Evolutionary conservation across 1,139 yeast genomes (phyloP).

Genomic region (Yamadazyma taylorii): DNA sequence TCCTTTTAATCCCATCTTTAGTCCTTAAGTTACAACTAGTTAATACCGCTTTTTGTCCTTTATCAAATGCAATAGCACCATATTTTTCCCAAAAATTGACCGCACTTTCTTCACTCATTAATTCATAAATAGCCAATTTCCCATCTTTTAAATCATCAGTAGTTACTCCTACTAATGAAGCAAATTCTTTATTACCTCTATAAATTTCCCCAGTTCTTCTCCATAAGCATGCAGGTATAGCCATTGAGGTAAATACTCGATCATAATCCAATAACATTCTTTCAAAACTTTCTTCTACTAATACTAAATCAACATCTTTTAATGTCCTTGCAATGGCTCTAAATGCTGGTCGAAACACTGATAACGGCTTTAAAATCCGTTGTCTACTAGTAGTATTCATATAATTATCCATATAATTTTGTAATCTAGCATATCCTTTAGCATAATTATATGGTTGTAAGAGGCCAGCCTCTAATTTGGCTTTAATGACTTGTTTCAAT

Average conservation of each 20-base stretch:
- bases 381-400: constrained; percentile 86
- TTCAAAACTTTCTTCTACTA: constrained; percentile 94
- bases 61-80: constrained; percentile 94
- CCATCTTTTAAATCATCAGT: constrained; percentile 94
- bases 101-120: constrained; percentile 95
- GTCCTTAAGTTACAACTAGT: constrained; percentile 89
- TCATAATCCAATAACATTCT: constrained; percentile 92
- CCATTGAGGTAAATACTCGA: constrained; percentile 95
- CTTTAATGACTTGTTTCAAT: constrained; percentile 90
- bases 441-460: constrained; percentile 94
- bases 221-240: constrained; percentile 98
- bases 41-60: constrained; percentile 91
- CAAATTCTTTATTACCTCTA: constrained; percentile 95
- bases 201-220: constrained; percentile 96
- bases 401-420: constrained; percentile 88
- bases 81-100: constrained; percentile 99
- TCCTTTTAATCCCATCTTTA: constrained; percentile 75
- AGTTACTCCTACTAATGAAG: constrained; percentile 87
- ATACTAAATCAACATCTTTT: constrained; percentile 86
- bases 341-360: constrained; percentile 89
- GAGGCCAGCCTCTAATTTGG: constrained; percentile 91
- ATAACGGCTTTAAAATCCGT: constrained; percentile 83
- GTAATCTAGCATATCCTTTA: constrained; percentile 87
- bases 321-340: constrained; percentile 89
- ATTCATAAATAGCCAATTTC: constrained; percentile 85